Base-by-base conservation (phyloP, 179 eudicot genomes). In the Monotropa hypopitys region DNA sequence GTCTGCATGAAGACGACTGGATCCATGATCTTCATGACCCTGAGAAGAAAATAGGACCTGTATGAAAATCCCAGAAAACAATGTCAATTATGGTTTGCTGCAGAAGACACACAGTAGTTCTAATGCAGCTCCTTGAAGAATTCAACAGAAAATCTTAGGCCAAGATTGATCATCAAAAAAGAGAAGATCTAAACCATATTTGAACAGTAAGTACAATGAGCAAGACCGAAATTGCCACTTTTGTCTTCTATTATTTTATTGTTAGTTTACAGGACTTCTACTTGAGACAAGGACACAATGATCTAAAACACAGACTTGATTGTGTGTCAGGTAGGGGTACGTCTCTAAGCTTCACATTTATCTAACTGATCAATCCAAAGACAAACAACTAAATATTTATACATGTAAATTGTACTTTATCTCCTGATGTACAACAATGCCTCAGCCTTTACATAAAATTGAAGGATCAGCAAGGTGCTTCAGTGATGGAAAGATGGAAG, bases 11-110 rank as follows among this genome's bases (percentile, higher is more conserved):
- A 83, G 86, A 23, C 75, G 85, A 82, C 82, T 85, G 70, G 87
- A 70, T 80, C 88, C 87, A 30, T 83, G 86, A 54, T 85, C 90
- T 70, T 84, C 88, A 47, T 28, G 78, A 32, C 85, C 84, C 80
- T 86, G 87, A 84, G 92, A 85, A 76, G 90, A 84, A 79, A 91
- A 84, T 78, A 95, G 74, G 78, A 85, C 90, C 99, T 95, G 88
- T 59, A 68, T 65, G 66, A 57, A 70, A 82, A 78, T 66, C 68
- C 77, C 43, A 63, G n/a, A 72, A 74, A 72, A 30, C 68, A 23
- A 62, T 30, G 15, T 47, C 33, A 10, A 35, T 42, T 38, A 66
- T 49, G 20, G 35, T 20, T 46, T 62, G 23, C 70, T 28, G 49
- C 53, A 79, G 50, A 38, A 43, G n/a, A 49, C 13, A 30, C 16